Conservation (phyloP, 305 asterid genomes). For the Ilex paraguariensis region DNA sequence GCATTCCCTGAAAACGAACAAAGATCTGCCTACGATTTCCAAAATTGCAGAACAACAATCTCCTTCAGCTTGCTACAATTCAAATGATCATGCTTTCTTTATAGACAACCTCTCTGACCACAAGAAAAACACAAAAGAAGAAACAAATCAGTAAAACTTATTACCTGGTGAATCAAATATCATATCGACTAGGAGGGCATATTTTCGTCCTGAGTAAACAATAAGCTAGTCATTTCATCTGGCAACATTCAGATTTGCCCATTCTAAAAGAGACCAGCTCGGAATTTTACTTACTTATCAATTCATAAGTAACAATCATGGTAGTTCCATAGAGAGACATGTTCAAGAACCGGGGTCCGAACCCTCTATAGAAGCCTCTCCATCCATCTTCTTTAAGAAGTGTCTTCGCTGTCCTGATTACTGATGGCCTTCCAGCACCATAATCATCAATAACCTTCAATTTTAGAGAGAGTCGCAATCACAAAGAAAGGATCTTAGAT, state of each 20-base stretch:
- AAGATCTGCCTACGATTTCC: neutral
- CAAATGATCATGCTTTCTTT: conserved; percentile 29
- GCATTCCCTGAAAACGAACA: neutral
- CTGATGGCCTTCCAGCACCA: conserved; percentile 86
- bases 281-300: conserved; percentile 53
- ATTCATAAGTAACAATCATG: conserved; percentile 88
- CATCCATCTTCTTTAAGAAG: conserved; percentile 84
- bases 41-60: neutral
- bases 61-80: neutral
- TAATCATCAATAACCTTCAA: conserved; percentile 71
- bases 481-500: too few relatives aligned
- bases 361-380: conserved; percentile 86
- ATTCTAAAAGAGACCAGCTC: neutral
- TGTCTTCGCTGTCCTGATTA: conserved; percentile 56
- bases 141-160: neutral
- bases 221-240: neutral
- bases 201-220: neutral
- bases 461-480: neutral
- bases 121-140: conserved; percentile 4
- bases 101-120: conserved; percentile 70
- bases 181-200: too few relatives aligned
- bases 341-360: conserved; percentile 84
- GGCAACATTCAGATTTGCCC: neutral
- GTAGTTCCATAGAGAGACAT: conserved; percentile 93
- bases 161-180: neutral